phyloP scores from a whole-genome alignment of 768 basidiomycete genomes.

The Tephrocybe rancida region DNA sequence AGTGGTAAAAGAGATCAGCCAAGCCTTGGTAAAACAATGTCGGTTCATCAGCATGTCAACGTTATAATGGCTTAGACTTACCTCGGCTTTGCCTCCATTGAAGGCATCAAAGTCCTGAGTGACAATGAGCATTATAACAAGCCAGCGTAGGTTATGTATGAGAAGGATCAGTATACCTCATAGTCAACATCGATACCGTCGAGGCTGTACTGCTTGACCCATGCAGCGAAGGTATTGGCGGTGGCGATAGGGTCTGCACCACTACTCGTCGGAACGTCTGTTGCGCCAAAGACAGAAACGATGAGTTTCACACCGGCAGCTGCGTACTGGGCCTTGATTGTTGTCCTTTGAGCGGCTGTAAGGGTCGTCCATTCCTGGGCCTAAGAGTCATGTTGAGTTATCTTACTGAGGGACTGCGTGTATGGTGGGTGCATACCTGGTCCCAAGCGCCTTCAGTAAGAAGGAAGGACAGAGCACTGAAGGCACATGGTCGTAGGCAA shows the following conservation, averaged over 20 bases:
- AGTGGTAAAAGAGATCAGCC: slow-evolving; percentile 56
- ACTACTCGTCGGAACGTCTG: slow-evolving; percentile 55
- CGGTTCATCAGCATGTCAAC: not conserved
- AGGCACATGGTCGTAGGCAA: slow-evolving; percentile 5
- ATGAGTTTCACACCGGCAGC: slow-evolving; percentile 62
- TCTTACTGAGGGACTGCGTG: not conserved
- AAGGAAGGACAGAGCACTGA: slow-evolving; percentile 54
- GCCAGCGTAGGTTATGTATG: not conserved
- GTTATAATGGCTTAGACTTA: slow-evolving; percentile 12
- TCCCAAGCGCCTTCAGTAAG: slow-evolving; percentile 58
- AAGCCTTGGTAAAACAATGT: slow-evolving; percentile 31
- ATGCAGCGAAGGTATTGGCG: slow-evolving; percentile 67
- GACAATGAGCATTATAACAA: not conserved
- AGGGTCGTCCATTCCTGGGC: slow-evolving; percentile 57
- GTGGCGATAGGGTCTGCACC: slow-evolving; percentile 62
- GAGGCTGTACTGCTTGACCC: slow-evolving; percentile 59
- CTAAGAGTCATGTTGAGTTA: slow-evolving; percentile 18
- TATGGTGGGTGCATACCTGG: slow-evolving; percentile 34
- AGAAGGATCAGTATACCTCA: slow-evolving; percentile 36
- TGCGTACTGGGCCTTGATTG: slow-evolving; percentile 53
- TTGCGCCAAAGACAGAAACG: slow-evolving; percentile 66
- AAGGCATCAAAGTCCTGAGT: slow-evolving; percentile 64
- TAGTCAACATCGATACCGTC: slow-evolving; percentile 81
- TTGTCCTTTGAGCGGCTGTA: slow-evolving; percentile 45
- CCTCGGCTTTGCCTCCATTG: slow-evolving; percentile 55